Base-by-base conservation (phyloP, 2,329 filamentous ascomycete species). In the Talaromyces atroroseus region DNA sequence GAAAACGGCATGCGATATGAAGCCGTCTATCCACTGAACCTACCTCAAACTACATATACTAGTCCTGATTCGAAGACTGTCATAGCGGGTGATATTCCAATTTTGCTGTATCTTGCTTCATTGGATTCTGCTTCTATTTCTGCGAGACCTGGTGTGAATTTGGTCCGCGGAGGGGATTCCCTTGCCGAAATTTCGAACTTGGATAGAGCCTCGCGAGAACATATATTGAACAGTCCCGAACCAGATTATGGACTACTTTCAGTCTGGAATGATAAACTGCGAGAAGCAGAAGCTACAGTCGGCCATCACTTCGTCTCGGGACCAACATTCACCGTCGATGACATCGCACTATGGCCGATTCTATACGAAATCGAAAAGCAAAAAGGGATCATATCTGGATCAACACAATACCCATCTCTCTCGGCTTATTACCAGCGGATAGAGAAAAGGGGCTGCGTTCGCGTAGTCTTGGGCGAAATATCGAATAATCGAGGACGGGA, bases 261-360 rank as follows among this genome's bases (percentile, higher is more conserved):
- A 10, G 51, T 57, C 7, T 76, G 72, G 69, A 74, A 76, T 52
- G 54, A 60, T 16, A 58, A 59, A 18, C 52, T 74, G 23, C 52
- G 45, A 38, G 53, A 52, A n/a, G 34, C 34, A 12, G 55, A 52
- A 24, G 23, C 34, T 32, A 16, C 26, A 2, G 59, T 63, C 18
- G 68, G 65, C 12, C 61, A 65, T 38, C 57, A 68, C 40, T 76
- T 72, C 54, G 65, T 76, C 16, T 65, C 66, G 14, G 74, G 74
- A 2, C 56, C 63, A 3, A 51, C 61, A 0, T 70, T 76, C 51
- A 66, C 66, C 1, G 67, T 76, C 32, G 75, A 75, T 49, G 75
- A 77, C 58, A 76, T 74, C 56, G 66, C 71, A 1, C 64, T 77
- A 38, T 77, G 75, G 75, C 72, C 75, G 1, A 65, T 77, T 1